phyloP scores from a whole-genome alignment of 768 basidiomycete genomes.

The Lyophyllum semitale region DNA sequence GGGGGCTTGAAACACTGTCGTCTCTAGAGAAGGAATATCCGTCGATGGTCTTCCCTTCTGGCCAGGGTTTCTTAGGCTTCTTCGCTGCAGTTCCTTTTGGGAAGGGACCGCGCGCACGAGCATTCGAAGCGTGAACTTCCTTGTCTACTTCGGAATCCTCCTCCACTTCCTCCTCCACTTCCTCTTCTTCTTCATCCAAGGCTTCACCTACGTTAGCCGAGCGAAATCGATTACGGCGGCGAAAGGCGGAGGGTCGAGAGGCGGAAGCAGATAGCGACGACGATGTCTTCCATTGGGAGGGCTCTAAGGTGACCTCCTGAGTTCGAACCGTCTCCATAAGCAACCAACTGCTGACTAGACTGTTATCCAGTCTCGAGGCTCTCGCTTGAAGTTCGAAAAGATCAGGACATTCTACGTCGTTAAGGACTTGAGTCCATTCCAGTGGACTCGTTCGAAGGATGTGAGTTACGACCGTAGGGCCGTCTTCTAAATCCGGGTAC shows the following conservation, averaged over 20 bases:
- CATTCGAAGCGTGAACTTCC: neutral
- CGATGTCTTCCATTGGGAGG: neutral
- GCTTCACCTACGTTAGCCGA: too few relatives aligned
- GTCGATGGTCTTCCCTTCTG: neutral
- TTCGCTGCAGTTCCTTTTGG: conserved; percentile 3
- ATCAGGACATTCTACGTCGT: neutral
- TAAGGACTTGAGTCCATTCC: neutral
- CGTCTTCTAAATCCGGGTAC: neutral
- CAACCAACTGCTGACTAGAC: neutral
- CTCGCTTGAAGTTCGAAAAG: neutral
- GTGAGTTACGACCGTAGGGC: neutral
- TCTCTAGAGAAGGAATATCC: neutral
- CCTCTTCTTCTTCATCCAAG: too few relatives aligned
- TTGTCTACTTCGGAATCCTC: neutral
- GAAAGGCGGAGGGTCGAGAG: too few relatives aligned
- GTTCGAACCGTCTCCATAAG: neutral
- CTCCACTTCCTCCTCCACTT: too few relatives aligned
- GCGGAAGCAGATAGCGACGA: too few relatives aligned
- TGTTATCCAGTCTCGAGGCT: neutral
- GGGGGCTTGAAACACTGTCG: neutral
- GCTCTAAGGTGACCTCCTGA: neutral
- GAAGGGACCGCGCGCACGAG: too few relatives aligned
- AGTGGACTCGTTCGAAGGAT: neutral
- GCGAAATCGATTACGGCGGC: too few relatives aligned
- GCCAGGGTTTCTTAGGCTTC: neutral